These are phyloP conservation scores for Agrocybe praecox DNA, from an alignment of 768 basidiomycete genomes.

Conservation along the genomic window DNA sequence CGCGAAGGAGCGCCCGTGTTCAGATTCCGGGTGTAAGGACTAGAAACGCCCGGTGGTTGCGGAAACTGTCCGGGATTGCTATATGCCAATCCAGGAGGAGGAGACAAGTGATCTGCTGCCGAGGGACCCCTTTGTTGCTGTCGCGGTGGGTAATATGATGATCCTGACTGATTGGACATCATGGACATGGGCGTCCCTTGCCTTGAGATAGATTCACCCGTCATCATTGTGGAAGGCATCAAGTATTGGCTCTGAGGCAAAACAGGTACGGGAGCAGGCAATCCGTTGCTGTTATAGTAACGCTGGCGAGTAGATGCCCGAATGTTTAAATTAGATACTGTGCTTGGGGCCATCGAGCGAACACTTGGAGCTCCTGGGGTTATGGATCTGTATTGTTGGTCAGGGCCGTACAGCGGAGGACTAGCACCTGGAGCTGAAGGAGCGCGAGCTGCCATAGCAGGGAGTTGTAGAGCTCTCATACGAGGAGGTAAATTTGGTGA, in stretches of 20 bases:
- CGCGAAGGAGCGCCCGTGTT: slow-evolving; percentile 2
- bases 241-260: slow-evolving; percentile 6
- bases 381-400: slow-evolving; percentile 10
- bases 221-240: neutral
- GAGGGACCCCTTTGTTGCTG: neutral
- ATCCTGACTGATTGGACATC: slow-evolving; percentile 5
- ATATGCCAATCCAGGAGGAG: slow-evolving; percentile 11
- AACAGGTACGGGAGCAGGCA: slow-evolving; percentile 16
- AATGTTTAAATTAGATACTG: slow-evolving; percentile 13
- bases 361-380: slow-evolving; percentile 18
- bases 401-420: neutral
- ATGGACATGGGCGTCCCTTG: slow-evolving; percentile 18
- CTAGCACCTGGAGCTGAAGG: slow-evolving; percentile 7
- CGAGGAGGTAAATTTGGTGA: neutral
- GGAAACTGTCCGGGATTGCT: slow-evolving; percentile 12
- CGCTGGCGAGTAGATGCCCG: slow-evolving; percentile 17
- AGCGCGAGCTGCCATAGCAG: neutral
- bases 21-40: neutral
- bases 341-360: slow-evolving; percentile 16
- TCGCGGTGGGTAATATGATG: slow-evolving; percentile 7
- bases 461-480: neutral
- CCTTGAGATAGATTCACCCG: slow-evolving; percentile 12
- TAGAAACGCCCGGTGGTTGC: slow-evolving; percentile 8
- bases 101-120: neutral
- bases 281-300: slow-evolving; percentile 15